These are phyloP conservation scores for Colletotrichum plurivorum DNA, from an alignment of 2,329 filamentous ascomycete genomes.

Conservation along the genomic window DNA sequence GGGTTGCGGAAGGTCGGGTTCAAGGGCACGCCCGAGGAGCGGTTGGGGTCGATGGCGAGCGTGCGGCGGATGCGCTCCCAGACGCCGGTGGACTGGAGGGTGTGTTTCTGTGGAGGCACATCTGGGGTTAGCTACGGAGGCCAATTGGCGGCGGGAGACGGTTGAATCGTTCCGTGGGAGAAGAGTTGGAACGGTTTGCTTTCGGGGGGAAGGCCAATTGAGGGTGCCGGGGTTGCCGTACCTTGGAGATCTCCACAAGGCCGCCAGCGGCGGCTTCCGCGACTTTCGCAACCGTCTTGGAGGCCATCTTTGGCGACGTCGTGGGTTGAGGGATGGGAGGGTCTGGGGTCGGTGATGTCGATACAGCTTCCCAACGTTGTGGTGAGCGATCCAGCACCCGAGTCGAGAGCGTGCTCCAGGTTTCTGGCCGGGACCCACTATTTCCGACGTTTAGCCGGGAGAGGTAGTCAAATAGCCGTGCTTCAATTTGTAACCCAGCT, in stretches of 20 bases:
- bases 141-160: neutral
- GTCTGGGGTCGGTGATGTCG: slow-evolving; percentile 31
- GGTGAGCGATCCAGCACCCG: slow-evolving; percentile 31
- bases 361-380: neutral
- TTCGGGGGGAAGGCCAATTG: slow-evolving; percentile 27
- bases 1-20: slow-evolving; percentile 95
- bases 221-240: slow-evolving; percentile 51
- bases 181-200: slow-evolving; percentile 27
- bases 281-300: slow-evolving; percentile 71
- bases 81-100: slow-evolving; percentile 88
- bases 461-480: slow-evolving; percentile 37
- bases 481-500: slow-evolving; percentile 37
- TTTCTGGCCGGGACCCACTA: slow-evolving; percentile 22
- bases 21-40: slow-evolving; percentile 91
- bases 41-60: slow-evolving; percentile 86
- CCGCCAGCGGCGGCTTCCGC: slow-evolving; percentile 66
- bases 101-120: slow-evolving; percentile 83
- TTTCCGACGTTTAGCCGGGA: slow-evolving; percentile 35
- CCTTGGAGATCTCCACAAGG: slow-evolving; percentile 71
- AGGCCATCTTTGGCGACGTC: slow-evolving; percentile 67
- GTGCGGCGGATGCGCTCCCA: slow-evolving; percentile 87
- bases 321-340: slow-evolving; percentile 27
- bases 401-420: slow-evolving; percentile 38
- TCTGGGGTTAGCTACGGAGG: slow-evolving; percentile 42
- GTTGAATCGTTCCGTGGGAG: slow-evolving; percentile 24